Base-by-base conservation (phyloP, 1,284 basidiomycete species). In the Sparassis latifolia region DNA sequence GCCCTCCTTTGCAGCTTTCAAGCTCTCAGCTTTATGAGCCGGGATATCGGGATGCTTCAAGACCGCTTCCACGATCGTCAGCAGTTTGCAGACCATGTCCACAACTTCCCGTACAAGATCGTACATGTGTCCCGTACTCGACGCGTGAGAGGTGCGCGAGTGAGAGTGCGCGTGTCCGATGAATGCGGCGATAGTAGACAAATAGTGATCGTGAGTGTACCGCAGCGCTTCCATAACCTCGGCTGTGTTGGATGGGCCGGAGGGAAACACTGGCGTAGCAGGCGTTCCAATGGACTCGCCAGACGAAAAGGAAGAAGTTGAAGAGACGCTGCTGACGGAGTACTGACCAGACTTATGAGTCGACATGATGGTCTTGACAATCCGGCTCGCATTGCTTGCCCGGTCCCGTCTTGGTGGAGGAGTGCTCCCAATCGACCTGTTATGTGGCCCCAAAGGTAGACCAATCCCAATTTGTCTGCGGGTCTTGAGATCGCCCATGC, bases 151-250 rank as follows among this genome's bases (percentile, higher is more conserved):
- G 29, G 82, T 76, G 48, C 89, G 84, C 20, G 90, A 87, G 72
- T 98, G 92, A 10, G 90, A 91, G 64, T 99, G 95, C 1, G 93
- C 89, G 62, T 97, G 94, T 1, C 95, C 95, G 61, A 99, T 96
- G 67, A 99, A 95, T 2, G 94, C 94, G 9, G 96, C 95, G 60
- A 97, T 92, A 12, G 92, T 90, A 3, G 92, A 96, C 5, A 97
- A 75, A 56, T 97, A 88, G 53, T 89, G 83, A 62, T 96, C 92
- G 65, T 96, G 92, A 7, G 90, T 89, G 48, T 75, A 68, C 27
- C 85, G 82, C 31, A 92, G 73, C 3, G 80, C 78, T 48, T 86
- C 83, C 66, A 86, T 76, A 3, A 90, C 80, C 59, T 86, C 80
- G 2, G 74, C 66, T 32, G 80, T 75, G 27, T 78, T 82, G 44